Conservation (phyloP, 2,329 filamentous ascomycete genomes). For the Trichoderma harzianum region DNA sequence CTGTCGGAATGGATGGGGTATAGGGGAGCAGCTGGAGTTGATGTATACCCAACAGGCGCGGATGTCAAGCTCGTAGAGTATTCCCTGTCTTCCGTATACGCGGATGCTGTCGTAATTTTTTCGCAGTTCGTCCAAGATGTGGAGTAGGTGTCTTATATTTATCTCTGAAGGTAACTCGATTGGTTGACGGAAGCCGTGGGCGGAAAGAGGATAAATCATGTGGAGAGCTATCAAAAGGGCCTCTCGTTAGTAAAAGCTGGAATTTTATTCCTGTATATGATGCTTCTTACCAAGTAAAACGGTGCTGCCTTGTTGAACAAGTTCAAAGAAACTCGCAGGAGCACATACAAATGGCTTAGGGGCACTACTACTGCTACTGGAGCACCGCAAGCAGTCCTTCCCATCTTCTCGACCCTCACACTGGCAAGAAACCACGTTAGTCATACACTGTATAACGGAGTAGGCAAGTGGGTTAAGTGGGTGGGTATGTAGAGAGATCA, state of each 20-base stretch:
- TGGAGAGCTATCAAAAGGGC: neutral
- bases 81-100: neutral
- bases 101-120: neutral
- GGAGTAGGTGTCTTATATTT: neutral
- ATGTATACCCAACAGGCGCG: neutral
- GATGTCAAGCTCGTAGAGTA: conserved; percentile 14
- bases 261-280: neutral
- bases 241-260: neutral
- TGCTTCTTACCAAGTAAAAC: conserved; percentile 3
- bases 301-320: conserved; percentile 5
- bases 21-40: neutral
- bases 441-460: neutral
- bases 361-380: neutral
- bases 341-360: conserved; percentile 12
- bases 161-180: neutral
- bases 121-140: neutral
- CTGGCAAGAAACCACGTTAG: neutral
- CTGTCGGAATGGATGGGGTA: neutral
- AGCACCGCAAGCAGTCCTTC: neutral
- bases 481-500: neutral
- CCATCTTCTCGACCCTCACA: neutral
- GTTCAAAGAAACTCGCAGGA: conserved; percentile 12
- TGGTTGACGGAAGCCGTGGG: neutral
- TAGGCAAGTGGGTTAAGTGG: neutral
- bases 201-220: neutral